Base-by-base conservation (phyloP, 2,329 filamentous ascomycete species). In the Xylariaceae sp. region DNA sequence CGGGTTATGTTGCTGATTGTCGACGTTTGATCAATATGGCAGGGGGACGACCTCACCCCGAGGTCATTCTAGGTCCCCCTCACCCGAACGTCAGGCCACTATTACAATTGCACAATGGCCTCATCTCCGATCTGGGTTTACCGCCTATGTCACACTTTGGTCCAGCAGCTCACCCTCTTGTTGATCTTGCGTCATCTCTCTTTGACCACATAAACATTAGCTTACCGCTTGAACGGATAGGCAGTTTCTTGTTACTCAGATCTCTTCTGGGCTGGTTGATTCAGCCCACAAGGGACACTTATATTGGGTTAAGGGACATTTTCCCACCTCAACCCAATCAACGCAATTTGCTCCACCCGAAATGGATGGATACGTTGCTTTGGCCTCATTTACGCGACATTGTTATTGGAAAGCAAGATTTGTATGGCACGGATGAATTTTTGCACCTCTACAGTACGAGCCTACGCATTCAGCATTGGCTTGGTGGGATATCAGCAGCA, bases 401-500 rank as follows among this genome's bases (percentile, higher is more conserved):
- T 31, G 52, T 63, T 35, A 64, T 65, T 18, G 51, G 60, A 35
- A 59, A 59, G 17, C 66, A 64, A 42, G 53, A 59, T 13, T 37
- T 57, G 4, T 69, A 68, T 41, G 60, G 57, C 31, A 68, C 60
- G 7, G 54, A 59, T 3, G 63, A 68, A 38, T 68, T 68, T 33
- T 55, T 57, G 31, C 52, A 55, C 39, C 35, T 62, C 30, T 68
- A 67, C 47, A 57, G 51, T 33, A 48, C 51, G 29, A 60, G 55
- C 39, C 39, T 68, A 35, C 61, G 59, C 24, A 45, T 61, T 37
- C 48, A 61, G 34, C 62, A 66, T 33, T 68, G 62, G 66, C 55
- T 59, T 19, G 49, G 47, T 18, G 48, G 51, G 13, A 51, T 54
- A 8, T 40, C 51, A 16, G 47, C 50, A 38, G 53, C 52, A 35